Evolutionary conservation across 805 yeast genomes (phyloP).

Genomic region (Yarrowia sp.): DNA sequence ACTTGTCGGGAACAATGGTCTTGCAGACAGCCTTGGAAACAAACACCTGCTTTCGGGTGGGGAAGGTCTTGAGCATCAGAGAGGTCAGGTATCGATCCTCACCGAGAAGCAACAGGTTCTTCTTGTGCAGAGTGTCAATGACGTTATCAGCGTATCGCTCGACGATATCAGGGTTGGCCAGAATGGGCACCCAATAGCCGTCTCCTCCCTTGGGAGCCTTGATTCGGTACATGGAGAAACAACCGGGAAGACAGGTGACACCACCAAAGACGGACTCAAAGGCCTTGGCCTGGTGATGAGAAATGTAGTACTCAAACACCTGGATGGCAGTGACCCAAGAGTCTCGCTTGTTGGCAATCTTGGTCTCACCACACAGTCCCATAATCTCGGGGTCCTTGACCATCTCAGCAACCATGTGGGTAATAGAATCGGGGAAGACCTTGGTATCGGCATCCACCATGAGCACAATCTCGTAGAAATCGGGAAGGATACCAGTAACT

Average conservation of each 20-base stretch:
- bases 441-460: slow-evolving; percentile 97
- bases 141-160: slow-evolving; percentile 87
- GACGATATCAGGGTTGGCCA: slow-evolving; percentile 91
- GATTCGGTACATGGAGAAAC: slow-evolving; percentile 90
- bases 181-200: slow-evolving; percentile 88
- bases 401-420: slow-evolving; percentile 87
- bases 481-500: slow-evolving; percentile 80
- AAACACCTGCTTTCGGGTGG: slow-evolving; percentile 82
- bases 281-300: slow-evolving; percentile 92
- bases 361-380: slow-evolving; percentile 96
- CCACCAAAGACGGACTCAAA: slow-evolving; percentile 92
- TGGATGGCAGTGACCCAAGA: slow-evolving; percentile 93
- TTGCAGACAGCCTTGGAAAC: slow-evolving; percentile 91
- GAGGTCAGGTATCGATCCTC: slow-evolving; percentile 88
- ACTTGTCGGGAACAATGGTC: slow-evolving; percentile 80
- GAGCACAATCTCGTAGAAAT: slow-evolving; percentile 71
- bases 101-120: slow-evolving; percentile 80
- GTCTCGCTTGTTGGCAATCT: slow-evolving; percentile 76
- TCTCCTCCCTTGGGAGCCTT: slow-evolving; percentile 79
- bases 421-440: slow-evolving; percentile 78
- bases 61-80: slow-evolving; percentile 84
- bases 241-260: slow-evolving; percentile 94
- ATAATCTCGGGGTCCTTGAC: slow-evolving; percentile 79
- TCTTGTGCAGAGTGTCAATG: slow-evolving; percentile 77
- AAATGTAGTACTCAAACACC: slow-evolving; percentile 89